Evolutionary conservation across 2,329 filamentous ascomycete species (phyloP), one percentile per base, ranked within the genome.

Genomic region (Xylariaceae sp.): DNA sequence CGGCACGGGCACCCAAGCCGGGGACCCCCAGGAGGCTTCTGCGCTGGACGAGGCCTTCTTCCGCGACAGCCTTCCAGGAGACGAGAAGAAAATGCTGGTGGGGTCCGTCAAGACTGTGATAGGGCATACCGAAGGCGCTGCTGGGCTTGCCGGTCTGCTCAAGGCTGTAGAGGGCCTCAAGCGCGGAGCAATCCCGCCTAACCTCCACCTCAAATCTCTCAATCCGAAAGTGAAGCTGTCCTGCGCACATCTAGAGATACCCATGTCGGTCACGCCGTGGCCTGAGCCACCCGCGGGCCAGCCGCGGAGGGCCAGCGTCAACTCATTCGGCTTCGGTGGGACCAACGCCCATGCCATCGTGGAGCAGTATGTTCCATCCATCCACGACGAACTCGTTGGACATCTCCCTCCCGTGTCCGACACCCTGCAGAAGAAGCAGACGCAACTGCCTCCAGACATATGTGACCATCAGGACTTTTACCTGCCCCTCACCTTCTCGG

Each of bases 111-210:
- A 66, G 51, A 66, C 63, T 0, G 52, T 66, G 3, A 55, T 67
- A 19, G 70, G 70, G 13, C 69, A 74, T 41, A 64, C 63, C 0
- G 70, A 73, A 45, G 65, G 65, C 7, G 59, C 64, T 1, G 66
- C 67, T 3, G 70, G 69, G 1, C 46, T 73, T 12, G 67, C 68
- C 0, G 64, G 65, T 6, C 33, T 72, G 6, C 51, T 73, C 14
- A 69, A 67, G 43, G 57, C 62, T 0, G 43, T 67, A 1, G 49
- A 64, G 17, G 52, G 57, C 26, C 55, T 72, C 45, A 57, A 61
- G 31, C 50, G 66, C 21, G 51, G 49, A 6, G 39, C 39, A 1
- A 44, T 70, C 2, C 60, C 63, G 0, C 63, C 64, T 1, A 70
- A 69, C 33, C 49, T 67, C 6, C 62, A 65, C 25, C 53, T 70